These are phyloP conservation scores for Wickerhamiella musiphila DNA, from an alignment of 805 yeast species.

Conservation along the genomic window DNA sequence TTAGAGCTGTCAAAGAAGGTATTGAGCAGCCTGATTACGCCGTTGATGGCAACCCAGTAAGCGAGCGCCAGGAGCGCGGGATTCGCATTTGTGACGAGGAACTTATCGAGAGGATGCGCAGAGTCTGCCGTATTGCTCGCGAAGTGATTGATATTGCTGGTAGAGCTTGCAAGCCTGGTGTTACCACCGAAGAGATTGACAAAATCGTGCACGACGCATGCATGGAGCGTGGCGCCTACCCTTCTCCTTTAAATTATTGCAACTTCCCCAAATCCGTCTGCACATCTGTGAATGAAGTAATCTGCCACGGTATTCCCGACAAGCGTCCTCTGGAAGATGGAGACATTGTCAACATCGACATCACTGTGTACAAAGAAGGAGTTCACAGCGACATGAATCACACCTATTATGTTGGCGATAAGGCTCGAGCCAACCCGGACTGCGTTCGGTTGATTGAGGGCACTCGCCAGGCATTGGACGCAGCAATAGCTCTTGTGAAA, in stretches of 20 bases:
- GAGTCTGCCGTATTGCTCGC: conserved; percentile 60
- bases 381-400: conserved; percentile 90
- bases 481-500: conserved; percentile 69
- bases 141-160: conserved; percentile 86
- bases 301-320: conserved; percentile 97
- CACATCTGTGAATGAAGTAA: conserved; percentile 85
- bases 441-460: conserved; percentile 83
- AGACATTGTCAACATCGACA: conserved; percentile 83
- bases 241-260: conserved; percentile 88
- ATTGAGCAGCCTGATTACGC: conserved; percentile 77
- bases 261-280: conserved; percentile 86
- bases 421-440: conserved; percentile 61
- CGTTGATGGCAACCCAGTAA: conserved; percentile 53
- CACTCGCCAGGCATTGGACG: conserved; percentile 70
- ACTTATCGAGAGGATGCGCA: conserved; percentile 56
- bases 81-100: conserved; percentile 48
- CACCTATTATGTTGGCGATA: conserved; percentile 90
- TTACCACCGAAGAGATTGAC: conserved; percentile 87
- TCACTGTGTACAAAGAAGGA: conserved; percentile 70
- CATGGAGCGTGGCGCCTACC: conserved; percentile 75
- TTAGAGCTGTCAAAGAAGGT: conserved; percentile 50
- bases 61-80: conserved; percentile 50
- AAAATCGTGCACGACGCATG: conserved; percentile 75
- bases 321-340: conserved; percentile 76
- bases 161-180: conserved; percentile 65